Conservation (phyloP, 495 filamentous ascomycete species). For the Pseudomonodictys pantanalensis region DNA sequence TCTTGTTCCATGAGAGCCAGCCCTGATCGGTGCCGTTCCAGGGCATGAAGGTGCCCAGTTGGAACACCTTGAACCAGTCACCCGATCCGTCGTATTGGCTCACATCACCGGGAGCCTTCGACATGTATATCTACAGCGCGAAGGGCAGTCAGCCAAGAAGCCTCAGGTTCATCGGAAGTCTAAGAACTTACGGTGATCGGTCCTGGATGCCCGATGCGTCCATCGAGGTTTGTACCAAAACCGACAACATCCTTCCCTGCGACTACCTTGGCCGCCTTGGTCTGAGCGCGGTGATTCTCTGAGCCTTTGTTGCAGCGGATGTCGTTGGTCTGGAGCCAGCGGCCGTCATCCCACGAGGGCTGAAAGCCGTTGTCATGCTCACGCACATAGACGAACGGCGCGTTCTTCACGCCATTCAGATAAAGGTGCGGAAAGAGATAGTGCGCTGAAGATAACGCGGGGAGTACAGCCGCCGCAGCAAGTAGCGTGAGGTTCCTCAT, state of each 20-base stretch:
- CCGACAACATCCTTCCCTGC: slow-evolving; percentile 7
- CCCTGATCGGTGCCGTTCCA: neutral
- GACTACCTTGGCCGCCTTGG: slow-evolving; percentile 1
- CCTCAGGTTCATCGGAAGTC: neutral
- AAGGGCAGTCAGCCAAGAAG: neutral
- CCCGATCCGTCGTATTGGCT: slow-evolving; percentile 13
- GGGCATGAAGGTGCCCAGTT: neutral
- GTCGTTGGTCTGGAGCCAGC: neutral
- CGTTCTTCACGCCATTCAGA: neutral
- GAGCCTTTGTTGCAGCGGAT: slow-evolving; percentile 21
- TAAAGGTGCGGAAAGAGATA: neutral
- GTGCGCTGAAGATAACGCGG: neutral
- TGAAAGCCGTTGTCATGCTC: neutral
- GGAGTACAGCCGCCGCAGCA: neutral
- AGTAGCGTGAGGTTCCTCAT: neutral
- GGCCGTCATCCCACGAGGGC: neutral
- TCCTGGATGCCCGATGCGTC: slow-evolving; percentile 10
- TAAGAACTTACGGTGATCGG: neutral
- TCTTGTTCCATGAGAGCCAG: slow-evolving; percentile 8
- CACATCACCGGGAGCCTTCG: slow-evolving; percentile 15
- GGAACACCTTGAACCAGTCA: slow-evolving; percentile 18
- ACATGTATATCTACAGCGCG: slow-evolving; percentile 10
- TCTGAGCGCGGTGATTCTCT: neutral
- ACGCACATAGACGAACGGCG: neutral
- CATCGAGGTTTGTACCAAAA: neutral